Conservation (phyloP, 768 basidiomycete genomes). For the Boletus patriciae region DNA sequence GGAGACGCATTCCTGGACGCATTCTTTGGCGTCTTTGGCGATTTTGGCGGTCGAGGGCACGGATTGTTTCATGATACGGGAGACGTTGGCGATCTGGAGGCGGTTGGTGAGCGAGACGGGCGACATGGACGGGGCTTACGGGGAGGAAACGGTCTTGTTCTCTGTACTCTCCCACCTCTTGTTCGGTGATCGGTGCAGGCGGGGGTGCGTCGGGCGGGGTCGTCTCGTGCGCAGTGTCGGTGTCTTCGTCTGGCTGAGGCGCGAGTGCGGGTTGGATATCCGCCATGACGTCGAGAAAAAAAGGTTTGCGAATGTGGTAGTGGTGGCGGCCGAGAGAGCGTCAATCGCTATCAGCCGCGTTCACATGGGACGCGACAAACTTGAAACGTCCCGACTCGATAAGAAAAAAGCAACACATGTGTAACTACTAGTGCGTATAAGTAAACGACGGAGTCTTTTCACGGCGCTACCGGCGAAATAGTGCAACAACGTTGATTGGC, state of each 20-base stretch:
- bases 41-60: slow-evolving; percentile 93
- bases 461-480: slow-evolving; percentile 13
- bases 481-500: slow-evolving; percentile 16
- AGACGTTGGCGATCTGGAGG: slow-evolving; percentile 92
- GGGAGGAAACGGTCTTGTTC: slow-evolving; percentile 97
- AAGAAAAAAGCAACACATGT: no score
- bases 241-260: slow-evolving; percentile 41
- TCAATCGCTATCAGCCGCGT: no score
- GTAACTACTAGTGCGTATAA: neutral
- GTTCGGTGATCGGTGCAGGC: slow-evolving; percentile 79
- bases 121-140: slow-evolving; percentile 37
- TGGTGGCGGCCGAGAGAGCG: neutral
- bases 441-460: slow-evolving; percentile 4
- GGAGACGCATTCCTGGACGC: slow-evolving; percentile 96
- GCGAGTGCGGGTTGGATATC: slow-evolving; percentile 40
- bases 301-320: neutral
- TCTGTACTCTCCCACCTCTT: slow-evolving; percentile 90
- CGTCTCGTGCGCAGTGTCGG: slow-evolving; percentile 29
- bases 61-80: slow-evolving; percentile 93
- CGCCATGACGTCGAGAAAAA: slow-evolving; percentile 24
- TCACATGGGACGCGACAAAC: neutral
- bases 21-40: slow-evolving; percentile 97
- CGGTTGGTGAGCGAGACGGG: neutral
- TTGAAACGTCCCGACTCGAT: neutral
- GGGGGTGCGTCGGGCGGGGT: slow-evolving; percentile 46